Conservation (phyloP, 2,329 filamentous ascomycete species). For the Alternaria tenuissima region DNA sequence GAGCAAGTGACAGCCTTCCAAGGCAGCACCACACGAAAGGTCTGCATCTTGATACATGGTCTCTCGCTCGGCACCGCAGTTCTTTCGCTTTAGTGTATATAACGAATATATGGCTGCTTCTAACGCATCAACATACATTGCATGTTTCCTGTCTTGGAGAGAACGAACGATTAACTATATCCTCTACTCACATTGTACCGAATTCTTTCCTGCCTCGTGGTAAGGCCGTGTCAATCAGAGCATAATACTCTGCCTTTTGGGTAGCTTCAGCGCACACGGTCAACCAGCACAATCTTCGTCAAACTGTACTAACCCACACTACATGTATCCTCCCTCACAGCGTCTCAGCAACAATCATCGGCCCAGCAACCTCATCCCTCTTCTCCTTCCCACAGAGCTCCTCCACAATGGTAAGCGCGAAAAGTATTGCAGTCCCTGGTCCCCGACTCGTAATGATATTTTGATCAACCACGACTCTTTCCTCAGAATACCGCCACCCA, state of each 20-base stretch:
- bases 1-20: neutral
- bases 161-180: no score
- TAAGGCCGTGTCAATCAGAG: no score
- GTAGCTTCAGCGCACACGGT: neutral
- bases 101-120: no score
- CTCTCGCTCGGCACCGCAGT: no score
- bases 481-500: conserved; percentile 49
- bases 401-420: conserved; percentile 52
- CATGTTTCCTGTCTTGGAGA: neutral
- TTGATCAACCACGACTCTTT: conserved; percentile 48
- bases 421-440: conserved; percentile 51
- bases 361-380: conserved; percentile 59
- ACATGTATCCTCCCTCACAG: conserved; percentile 20
- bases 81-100: no score
- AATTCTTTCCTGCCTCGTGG: no score
- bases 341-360: conserved; percentile 54
- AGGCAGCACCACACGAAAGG: no score
- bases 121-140: neutral
- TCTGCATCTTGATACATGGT: no score
- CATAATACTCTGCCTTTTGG: neutral
- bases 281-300: neutral
- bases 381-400: conserved; percentile 53
- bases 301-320: neutral
- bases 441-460: conserved; percentile 49
- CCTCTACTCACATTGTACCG: no score